Evolutionary conservation across 192 early-diverging fungal species (phyloP), one percentile per base, ranked within the genome.

Genomic region (Phlyctochytrium arcticum): DNA sequence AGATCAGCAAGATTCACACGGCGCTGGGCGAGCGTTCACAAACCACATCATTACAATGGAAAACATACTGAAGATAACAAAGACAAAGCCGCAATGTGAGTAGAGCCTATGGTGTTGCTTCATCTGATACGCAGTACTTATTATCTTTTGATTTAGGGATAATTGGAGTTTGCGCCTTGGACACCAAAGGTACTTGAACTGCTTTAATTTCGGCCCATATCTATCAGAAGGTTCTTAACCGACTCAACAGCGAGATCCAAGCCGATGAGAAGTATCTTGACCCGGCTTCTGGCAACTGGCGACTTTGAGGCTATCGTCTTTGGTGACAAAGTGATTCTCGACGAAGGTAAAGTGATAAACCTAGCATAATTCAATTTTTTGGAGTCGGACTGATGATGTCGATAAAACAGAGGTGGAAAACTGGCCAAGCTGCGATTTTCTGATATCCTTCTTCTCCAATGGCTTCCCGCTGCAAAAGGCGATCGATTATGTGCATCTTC

Each of bases 401-500:
- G 15, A 21, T 12, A 44, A 44, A n/a, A 44, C 7, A 89, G 90
- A 81, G 50, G 84, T 94, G 6, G 85, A 88, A 36, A 80, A 86
- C 56, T 96, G 96, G 96, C 96, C 96, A 5, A 73, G 77, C 1
- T 96, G 94, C 77, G 93, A 98, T 75, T 94, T 96, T 71, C 84
- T 98, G 53, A 93, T 98, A 27, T 91, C 92, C 12, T 98, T 98
- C 78, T 98, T 96, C 76, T 96, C 94, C 3, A 75, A 56, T 23
- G 94, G 92, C 7, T 98, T 98, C 63, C 96, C 96, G 5, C 75
- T 98, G 15, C 82, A 88, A 32, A 98, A 98, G 77, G 94, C 96
- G 0, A 89, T 94, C 42, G 75, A 88, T 51, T 98, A 98, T 64
- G 86, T 90, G 15, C 78, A 88, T 35, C 80, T 93, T 42, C 81